Conservation (phyloP, 345 rosid genomes). For the Linum usitatissimum region DNA sequence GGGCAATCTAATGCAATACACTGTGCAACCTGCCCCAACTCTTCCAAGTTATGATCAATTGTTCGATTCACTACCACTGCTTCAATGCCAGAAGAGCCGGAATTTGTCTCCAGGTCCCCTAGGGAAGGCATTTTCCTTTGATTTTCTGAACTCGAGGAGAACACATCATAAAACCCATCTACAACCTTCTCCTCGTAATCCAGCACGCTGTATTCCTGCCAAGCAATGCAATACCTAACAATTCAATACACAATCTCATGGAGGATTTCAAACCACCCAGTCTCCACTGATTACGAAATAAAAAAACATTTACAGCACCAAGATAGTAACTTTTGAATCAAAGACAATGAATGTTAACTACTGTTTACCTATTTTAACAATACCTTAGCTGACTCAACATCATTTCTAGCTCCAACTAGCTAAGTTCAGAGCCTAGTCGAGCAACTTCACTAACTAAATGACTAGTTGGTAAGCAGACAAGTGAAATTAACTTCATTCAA, state of each 20-base stretch:
- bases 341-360: constrained; percentile 4
- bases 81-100: constrained; percentile 61
- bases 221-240: not conserved
- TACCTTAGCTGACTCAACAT: not conserved
- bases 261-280: not conserved
- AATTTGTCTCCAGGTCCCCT: constrained; percentile 67
- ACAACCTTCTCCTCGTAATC: constrained; percentile 89
- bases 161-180: constrained; percentile 91
- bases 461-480: not conserved
- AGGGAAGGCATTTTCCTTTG: constrained; percentile 85
- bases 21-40: constrained; percentile 70
- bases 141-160: constrained; percentile 42
- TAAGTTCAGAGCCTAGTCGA: not conserved
- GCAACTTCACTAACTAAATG: constrained; percentile 1
- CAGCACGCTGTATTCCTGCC: constrained; percentile 84
- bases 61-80: constrained; percentile 64
- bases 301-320: not conserved
- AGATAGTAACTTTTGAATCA: constrained; percentile 2
- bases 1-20: constrained; percentile 72
- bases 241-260: not conserved
- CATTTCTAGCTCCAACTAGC: not conserved
- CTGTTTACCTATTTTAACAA: not conserved
- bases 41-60: constrained; percentile 65
- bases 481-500: constrained; percentile 12
- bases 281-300: not conserved